phyloP scores from a whole-genome alignment of 2,329 filamentous ascomycete species.

The Coniochaeta sp. region DNA sequence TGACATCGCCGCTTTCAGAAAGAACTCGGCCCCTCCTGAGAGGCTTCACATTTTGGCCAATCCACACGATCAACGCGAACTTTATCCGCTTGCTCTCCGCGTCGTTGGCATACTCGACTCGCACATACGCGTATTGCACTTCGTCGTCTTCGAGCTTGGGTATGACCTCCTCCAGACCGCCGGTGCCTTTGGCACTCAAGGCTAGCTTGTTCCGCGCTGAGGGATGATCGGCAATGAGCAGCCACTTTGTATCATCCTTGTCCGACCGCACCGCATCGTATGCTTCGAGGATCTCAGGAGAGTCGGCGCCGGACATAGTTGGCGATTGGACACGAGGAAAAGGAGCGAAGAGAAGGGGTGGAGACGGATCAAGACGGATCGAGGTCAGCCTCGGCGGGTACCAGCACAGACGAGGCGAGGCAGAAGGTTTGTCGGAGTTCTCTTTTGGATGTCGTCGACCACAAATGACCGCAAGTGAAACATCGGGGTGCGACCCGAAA shows the following conservation, averaged over 20 bases:
- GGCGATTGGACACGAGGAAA: neutral
- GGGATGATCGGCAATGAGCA: slow-evolving; percentile 54
- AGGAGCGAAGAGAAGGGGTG: neutral
- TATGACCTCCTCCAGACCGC: slow-evolving; percentile 53
- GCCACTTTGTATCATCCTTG: slow-evolving; percentile 59
- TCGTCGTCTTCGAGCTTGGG: slow-evolving; percentile 46
- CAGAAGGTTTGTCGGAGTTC: neutral
- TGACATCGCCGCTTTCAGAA: slow-evolving; percentile 60
- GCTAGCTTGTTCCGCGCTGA: slow-evolving; percentile 47
- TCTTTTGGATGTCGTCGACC: neutral
- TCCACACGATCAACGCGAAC: slow-evolving; percentile 62
- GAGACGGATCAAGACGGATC: too few relatives aligned
- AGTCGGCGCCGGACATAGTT: slow-evolving; percentile 48
- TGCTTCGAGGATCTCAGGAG: slow-evolving; percentile 52
- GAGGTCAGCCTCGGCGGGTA: neutral
- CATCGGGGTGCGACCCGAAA: neutral
- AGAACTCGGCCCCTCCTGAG: slow-evolving; percentile 65
- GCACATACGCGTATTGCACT: slow-evolving; percentile 60
- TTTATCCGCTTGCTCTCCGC: slow-evolving; percentile 62
- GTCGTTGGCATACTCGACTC: slow-evolving; percentile 64
- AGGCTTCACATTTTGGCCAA: slow-evolving; percentile 55
- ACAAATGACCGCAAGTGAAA: neutral
- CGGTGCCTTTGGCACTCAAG: slow-evolving; percentile 50
- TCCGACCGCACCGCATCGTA: slow-evolving; percentile 62
- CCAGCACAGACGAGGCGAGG: neutral